Evolutionary conservation across 1,284 basidiomycete genomes (phyloP).

Genomic region (Rhodotorula sp.): DNA sequence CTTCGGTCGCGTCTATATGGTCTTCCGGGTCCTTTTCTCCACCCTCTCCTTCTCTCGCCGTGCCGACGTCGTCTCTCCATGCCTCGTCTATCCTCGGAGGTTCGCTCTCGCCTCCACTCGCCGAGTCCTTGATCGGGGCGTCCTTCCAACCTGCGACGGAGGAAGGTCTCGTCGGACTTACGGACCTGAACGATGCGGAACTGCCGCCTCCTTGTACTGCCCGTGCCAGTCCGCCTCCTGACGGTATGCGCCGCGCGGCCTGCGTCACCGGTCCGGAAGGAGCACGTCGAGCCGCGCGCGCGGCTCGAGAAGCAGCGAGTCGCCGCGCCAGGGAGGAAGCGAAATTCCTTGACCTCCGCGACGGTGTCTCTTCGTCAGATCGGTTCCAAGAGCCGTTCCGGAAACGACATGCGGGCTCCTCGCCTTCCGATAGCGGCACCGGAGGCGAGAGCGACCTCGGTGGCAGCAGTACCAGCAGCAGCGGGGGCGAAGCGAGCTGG

Average conservation of each 20-base stretch:
- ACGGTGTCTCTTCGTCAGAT: slow-evolving; percentile 16
- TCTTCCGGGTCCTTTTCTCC: not conserved
- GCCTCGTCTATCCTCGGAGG: too few species aligned
- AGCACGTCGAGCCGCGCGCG: slow-evolving; percentile 36
- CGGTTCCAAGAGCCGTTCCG: slow-evolving; percentile 11
- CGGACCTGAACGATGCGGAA: not conserved
- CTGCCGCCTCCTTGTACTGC: slow-evolving; percentile 14
- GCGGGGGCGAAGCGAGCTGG: not conserved
- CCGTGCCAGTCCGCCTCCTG: slow-evolving; percentile 8
- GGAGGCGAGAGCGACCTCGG: not conserved
- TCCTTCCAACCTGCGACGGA: not conserved
- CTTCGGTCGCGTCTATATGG: slow-evolving; percentile 17
- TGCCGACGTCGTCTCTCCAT: too few species aligned
- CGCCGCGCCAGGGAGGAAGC: slow-evolving; percentile 29
- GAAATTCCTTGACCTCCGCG: slow-evolving; percentile 8
- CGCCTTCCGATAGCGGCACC: not conserved
- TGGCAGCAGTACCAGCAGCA: not conserved
- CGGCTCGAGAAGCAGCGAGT: slow-evolving; percentile 32
- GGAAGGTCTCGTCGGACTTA: not conserved
- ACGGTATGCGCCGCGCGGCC: not conserved
- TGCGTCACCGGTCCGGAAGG: slow-evolving; percentile 36
- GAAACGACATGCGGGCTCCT: not conserved
- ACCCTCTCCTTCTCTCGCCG: not conserved
- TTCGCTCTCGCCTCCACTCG: slow-evolving; percentile 21
- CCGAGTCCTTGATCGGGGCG: not conserved